Percentiles rank a stretch among this genome's conserved stretches.
phyloP scores from a whole-genome alignment of 352 stramenopile genomes.

The Pythium aquatile region DNA sequence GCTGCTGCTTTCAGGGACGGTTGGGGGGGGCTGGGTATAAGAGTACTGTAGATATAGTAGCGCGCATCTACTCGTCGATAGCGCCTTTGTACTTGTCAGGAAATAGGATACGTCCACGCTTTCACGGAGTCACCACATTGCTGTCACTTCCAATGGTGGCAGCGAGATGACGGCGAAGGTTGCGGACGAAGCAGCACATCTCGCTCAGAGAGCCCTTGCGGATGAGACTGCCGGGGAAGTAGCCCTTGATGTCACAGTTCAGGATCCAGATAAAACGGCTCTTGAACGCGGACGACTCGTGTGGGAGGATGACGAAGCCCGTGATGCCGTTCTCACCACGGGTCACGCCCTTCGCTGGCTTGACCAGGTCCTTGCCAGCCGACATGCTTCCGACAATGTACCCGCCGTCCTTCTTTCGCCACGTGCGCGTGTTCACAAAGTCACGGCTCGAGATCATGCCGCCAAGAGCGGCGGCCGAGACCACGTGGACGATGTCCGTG shows the following conservation, averaged over 20 bases:
- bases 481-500: constrained; percentile 71
- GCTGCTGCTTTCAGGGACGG: constrained; percentile 10
- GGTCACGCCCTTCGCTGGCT: constrained; percentile 68
- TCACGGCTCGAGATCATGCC: constrained; percentile 81
- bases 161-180: constrained; percentile 67
- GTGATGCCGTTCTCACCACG: constrained; percentile 74
- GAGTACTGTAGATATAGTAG: constrained; percentile 2
- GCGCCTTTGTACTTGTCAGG: not conserved
- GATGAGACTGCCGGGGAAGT: constrained; percentile 76
- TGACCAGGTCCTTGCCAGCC: constrained; percentile 70
- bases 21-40: not conserved
- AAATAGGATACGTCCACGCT: not conserved
- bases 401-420: constrained; percentile 67
- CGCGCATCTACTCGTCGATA: constrained; percentile 20
- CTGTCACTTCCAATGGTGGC: constrained; percentile 44
- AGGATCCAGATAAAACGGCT: constrained; percentile 78
- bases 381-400: constrained; percentile 67
- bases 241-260: constrained; percentile 86
- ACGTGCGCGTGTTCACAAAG: constrained; percentile 78
- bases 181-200: constrained; percentile 76
- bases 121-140: constrained; percentile 18
- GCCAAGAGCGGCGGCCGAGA: constrained; percentile 58
- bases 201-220: constrained; percentile 80
- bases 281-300: constrained; percentile 75
- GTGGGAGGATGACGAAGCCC: constrained; percentile 72